These are phyloP conservation scores for Pichia sporocuriosa DNA, from an alignment of 805 yeast genomes.

Conservation along the genomic window DNA sequence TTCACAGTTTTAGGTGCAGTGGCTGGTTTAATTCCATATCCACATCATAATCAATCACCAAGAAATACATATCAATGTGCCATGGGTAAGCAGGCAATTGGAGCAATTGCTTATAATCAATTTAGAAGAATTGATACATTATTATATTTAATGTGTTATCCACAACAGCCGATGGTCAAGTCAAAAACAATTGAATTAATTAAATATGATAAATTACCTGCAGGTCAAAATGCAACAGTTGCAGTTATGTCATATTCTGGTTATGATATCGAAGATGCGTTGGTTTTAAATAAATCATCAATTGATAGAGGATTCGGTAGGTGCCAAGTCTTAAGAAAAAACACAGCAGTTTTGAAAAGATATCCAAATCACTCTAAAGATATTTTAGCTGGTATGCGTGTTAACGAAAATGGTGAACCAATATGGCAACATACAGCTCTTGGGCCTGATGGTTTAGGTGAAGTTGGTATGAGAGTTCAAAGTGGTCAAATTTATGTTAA, in stretches of 20 bases:
- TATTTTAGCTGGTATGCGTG: constrained; percentile 85
- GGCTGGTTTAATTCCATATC: constrained; percentile 87
- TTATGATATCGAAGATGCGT: constrained; percentile 98
- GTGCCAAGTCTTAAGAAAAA: constrained; percentile 91
- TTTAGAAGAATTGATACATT: constrained; percentile 92
- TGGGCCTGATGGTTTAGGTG: constrained; percentile 95
- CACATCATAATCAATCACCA: constrained; percentile 89
- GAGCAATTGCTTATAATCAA: constrained; percentile 97
- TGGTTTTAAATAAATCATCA: constrained; percentile 88
- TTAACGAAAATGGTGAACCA: constrained; percentile 72
- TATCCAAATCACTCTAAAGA: constrained; percentile 94
- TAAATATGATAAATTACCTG: constrained; percentile 93
- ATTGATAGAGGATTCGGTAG: constrained; percentile 96
- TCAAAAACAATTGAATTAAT: constrained; percentile 94
- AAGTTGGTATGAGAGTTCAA: constrained; percentile 84
- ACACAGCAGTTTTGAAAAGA: constrained; percentile 81
- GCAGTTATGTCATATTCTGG: constrained; percentile 99
- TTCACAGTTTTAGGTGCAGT: constrained; percentile 90
- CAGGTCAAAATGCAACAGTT: constrained; percentile 97
- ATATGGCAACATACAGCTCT: constrained; percentile 79
- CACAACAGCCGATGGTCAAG: constrained; percentile 99
- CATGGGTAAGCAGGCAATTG: constrained; percentile 99
- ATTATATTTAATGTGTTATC: constrained; percentile 93
- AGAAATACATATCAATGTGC: constrained; percentile 92
- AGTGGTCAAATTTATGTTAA: constrained; percentile 93